Base-by-base conservation (phyloP, 352 stramenopile genomes). In the Phytophthora colocasiae region DNA sequence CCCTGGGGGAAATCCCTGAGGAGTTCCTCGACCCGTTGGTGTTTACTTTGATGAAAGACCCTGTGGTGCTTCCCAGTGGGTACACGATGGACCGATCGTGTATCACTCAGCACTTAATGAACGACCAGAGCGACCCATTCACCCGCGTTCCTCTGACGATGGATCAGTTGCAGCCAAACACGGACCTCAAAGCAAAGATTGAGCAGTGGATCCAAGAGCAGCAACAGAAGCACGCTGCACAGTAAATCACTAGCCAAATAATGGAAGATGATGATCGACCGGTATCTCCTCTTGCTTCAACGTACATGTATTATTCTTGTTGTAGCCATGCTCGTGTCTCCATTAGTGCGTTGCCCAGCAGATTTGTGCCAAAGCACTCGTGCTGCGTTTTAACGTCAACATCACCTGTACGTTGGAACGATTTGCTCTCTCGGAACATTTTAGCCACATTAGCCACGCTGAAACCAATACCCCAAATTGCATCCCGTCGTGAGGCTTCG, bases 101-200 rank as follows among this genome's bases (percentile, higher is more conserved):
- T 9, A 99, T 99, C 68, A 92, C 89, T 48, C 97, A 98, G 71
- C 96, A 99, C 78, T 76, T 99, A 57, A 72, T 99, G 51, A 99
- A 99, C 80, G 92, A 99, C 73, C 87, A 93, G 22, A 98, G 84
- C 45, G 97, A 99, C 79, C 97, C 97, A 27, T 99, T 99, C 81
- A 99, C 96, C 63, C 91, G 97, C 17, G 87, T 96, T 40, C 82
- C 89, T 22, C 80, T 99, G 26, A 87, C 87, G 6, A 69, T 83
- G 24, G 70, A 89, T 10, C 71, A 92, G 47, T 63, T 95, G 39
- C 65, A 77, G 40, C 75, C 87, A 3, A 89, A 92, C 39, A 68
- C 49, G 8, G 77, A 81, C 38, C 71, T 95, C 8, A 92, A 93
- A 70, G 53, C 55, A 9, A 81, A 80, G 52, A 93, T 95, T 50